These are phyloP conservation scores for Zopfochytrium polystomum DNA, from an alignment of 371 early-diverging fungal genomes.

Conservation along the genomic window DNA sequence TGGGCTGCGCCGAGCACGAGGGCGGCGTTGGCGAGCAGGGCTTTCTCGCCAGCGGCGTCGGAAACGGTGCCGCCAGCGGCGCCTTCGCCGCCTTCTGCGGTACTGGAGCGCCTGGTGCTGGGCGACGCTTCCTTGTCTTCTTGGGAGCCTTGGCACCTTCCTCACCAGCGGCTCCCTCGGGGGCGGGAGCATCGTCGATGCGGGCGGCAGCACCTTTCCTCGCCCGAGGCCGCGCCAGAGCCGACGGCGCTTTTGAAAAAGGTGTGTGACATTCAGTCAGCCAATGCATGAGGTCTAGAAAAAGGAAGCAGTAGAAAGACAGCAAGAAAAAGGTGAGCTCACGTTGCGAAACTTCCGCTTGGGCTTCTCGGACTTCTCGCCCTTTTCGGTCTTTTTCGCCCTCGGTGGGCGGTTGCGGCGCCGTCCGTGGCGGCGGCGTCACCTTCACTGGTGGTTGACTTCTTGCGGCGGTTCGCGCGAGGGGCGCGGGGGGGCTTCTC, in stretches of 20 bases:
- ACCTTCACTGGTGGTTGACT: conserved; percentile 21
- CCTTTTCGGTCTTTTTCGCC: neutral
- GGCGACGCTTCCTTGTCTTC: too few species aligned
- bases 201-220: too few species aligned
- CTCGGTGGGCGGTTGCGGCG: neutral
- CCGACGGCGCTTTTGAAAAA: too few species aligned
- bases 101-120: neutral
- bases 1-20: neutral
- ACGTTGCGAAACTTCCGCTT: neutral
- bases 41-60: conserved; percentile 8
- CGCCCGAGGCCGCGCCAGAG: too few species aligned
- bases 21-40: neutral
- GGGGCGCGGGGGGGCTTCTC: conserved; percentile 4
- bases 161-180: too few species aligned
- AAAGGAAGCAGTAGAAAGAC: neutral
- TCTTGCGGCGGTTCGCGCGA: neutral
- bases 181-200: too few species aligned
- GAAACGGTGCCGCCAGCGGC: conserved; percentile 19
- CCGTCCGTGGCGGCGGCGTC: conserved; percentile 27
- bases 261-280: too few species aligned
- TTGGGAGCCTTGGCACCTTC: too few species aligned
- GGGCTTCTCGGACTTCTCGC: conserved; percentile 5
- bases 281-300: too few species aligned
- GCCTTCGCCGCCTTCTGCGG: conserved; percentile 32
- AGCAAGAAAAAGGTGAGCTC: neutral